Conservation (phyloP, 768 basidiomycete species). For the Coprinopsis strossmayeri region DNA sequence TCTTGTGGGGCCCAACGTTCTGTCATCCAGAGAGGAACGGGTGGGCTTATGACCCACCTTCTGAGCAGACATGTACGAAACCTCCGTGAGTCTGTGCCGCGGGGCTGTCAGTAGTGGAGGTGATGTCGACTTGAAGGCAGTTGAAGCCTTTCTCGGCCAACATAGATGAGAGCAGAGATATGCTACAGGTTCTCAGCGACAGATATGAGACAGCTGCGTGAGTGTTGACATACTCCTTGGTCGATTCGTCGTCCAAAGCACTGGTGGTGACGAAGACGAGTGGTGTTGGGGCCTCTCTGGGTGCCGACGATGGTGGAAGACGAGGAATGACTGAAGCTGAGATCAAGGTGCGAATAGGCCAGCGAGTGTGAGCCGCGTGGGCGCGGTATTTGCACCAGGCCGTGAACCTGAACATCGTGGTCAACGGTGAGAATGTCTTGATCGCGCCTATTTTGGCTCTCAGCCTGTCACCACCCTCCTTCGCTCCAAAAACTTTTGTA, state of each 20-base stretch:
- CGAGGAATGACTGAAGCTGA: conserved; percentile 29
- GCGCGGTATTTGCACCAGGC: not conserved
- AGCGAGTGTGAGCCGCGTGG: not conserved
- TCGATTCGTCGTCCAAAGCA: conserved; percentile 35
- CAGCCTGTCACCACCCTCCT: conserved; percentile 4
- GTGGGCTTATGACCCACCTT: conserved; percentile 23
- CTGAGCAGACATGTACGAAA: conserved; percentile 33
- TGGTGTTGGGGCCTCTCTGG: conserved; percentile 45
- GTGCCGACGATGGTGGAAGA: conserved; percentile 31
- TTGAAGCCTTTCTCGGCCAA: conserved; percentile 45
- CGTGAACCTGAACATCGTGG: conserved; percentile 1
- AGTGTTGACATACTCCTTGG: conserved; percentile 28
- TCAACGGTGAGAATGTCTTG: not conserved
- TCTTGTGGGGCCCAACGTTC: conserved; percentile 22
- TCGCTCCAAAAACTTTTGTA: conserved; percentile 12
- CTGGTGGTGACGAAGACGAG: conserved; percentile 45
- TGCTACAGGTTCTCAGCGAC: conserved; percentile 20
- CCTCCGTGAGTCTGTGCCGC: conserved; percentile 17
- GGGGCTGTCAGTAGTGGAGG: conserved; percentile 3
- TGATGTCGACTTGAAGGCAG: conserved; percentile 37
- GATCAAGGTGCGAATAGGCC: conserved; percentile 13
- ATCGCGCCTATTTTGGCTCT: conserved; percentile 1
- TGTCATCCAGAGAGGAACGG: not conserved
- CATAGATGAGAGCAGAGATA: conserved; percentile 28
- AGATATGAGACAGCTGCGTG: conserved; percentile 3